A percentile compares a stretch with the other conserved stretches of the same genome.
Conservation (phyloP, 2,329 filamentous ascomycete genomes). For the Fusarium siculi region DNA sequence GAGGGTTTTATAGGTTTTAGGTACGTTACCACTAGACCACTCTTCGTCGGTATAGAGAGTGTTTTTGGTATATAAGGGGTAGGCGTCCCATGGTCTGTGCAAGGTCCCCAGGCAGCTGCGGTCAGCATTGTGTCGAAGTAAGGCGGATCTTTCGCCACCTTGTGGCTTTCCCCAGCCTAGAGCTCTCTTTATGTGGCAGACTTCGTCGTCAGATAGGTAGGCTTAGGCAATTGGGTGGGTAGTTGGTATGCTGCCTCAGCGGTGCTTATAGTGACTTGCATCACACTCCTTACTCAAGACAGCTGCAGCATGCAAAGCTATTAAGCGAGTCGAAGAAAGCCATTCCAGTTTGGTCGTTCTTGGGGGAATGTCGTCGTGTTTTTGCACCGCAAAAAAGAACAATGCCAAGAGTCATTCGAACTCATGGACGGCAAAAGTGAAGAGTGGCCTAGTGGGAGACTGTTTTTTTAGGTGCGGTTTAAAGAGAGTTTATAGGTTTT, state of each 20-base stretch:
- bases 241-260: no score
- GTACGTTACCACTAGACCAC: slow-evolving; percentile 1
- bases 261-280: not conserved
- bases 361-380: no score
- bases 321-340: not conserved
- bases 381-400: not conserved
- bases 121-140: not conserved
- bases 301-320: not conserved
- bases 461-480: not conserved
- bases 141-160: no score
- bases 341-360: not conserved
- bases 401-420: not conserved
- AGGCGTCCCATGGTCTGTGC: not conserved
- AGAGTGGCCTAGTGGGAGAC: not conserved
- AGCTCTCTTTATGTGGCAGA: no score
- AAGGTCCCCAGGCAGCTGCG: not conserved
- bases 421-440: not conserved
- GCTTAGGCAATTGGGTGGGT: no score
- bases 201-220: no score
- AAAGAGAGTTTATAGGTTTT: not conserved
- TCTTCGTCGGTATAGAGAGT: not conserved
- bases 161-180: no score
- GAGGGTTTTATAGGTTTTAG: not conserved
- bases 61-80: not conserved
- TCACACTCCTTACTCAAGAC: not conserved